Conservation (phyloP, 2,329 filamentous ascomycete species). For the Fusarium sp. region DNA sequence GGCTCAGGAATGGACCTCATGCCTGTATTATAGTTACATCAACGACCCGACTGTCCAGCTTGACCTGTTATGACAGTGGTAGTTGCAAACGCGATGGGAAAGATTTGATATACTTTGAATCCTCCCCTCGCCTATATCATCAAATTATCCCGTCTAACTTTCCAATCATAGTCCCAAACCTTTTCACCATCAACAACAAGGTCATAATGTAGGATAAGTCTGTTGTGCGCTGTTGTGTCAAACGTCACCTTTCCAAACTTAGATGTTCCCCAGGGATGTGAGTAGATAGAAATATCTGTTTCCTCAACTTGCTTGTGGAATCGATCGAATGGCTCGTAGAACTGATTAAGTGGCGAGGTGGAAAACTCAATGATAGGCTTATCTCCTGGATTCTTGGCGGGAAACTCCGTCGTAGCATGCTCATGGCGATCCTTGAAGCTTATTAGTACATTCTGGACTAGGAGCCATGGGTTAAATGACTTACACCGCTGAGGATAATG, state of each 20-base stretch:
- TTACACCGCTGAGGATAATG: neutral
- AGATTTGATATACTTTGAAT: too few species aligned
- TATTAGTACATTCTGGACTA: neutral
- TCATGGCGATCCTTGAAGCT: neutral
- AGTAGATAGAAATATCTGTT: neutral
- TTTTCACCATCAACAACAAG: neutral
- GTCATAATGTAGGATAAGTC: neutral
- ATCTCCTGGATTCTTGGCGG: neutral
- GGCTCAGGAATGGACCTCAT: too few species aligned
- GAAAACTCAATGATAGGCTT: conserved; percentile 1
- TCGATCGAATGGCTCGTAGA: neutral
- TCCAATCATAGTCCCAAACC: neutral
- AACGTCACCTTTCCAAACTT: neutral
- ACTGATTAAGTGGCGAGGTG: neutral
- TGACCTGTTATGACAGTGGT: too few species aligned
- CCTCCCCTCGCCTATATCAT: too few species aligned
- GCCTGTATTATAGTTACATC: too few species aligned
- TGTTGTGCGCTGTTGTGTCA: rapidly evolving
- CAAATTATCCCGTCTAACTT: neutral
- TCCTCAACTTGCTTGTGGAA: neutral
- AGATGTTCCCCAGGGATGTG: neutral
- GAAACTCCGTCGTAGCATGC: neutral
- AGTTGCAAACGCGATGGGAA: too few species aligned
- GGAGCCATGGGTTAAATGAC: rapidly evolving
- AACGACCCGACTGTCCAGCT: too few species aligned